Evolutionary conservation across 2,329 filamentous ascomycete species (phyloP).

Genomic region (Aspergillus alliaceus): DNA sequence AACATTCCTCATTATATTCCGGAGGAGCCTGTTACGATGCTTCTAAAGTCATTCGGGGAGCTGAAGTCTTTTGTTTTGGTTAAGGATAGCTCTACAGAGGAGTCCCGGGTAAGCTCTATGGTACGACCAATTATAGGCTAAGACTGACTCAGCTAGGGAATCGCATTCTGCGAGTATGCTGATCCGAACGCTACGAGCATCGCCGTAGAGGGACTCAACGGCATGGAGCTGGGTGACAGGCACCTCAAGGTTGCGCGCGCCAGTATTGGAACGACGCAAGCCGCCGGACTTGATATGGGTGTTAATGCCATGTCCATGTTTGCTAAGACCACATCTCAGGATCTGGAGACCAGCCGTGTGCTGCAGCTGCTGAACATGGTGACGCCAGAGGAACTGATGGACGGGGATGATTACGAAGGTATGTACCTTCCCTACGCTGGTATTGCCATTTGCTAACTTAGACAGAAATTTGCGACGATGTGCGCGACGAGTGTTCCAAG

Average conservation of each 20-base stretch:
- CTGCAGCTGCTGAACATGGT: slow-evolving; percentile 98
- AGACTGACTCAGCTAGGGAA: slow-evolving; percentile 60
- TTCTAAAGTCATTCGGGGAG: slow-evolving; percentile 87
- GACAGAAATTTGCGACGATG: slow-evolving; percentile 92
- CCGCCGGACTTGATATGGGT: slow-evolving; percentile 86
- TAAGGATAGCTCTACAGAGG: slow-evolving; percentile 80
- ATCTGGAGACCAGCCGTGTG: slow-evolving; percentile 78
- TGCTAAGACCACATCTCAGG: slow-evolving; percentile 79
- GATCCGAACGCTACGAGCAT: slow-evolving; percentile 74
- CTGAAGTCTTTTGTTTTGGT: slow-evolving; percentile 89
- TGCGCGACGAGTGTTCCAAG: slow-evolving; percentile 89
- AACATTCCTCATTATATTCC: slow-evolving; percentile 86
- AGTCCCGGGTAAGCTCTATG: slow-evolving; percentile 70
- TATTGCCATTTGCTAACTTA: slow-evolving; percentile 4
- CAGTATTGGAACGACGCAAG: slow-evolving; percentile 91
- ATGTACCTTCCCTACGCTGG: slow-evolving; percentile 29
- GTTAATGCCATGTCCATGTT: slow-evolving; percentile 98
- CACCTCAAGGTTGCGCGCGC: slow-evolving; percentile 83
- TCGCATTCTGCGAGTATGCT: slow-evolving; percentile 93
- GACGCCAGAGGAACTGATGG: slow-evolving; percentile 88
- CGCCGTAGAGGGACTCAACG: slow-evolving; percentile 86
- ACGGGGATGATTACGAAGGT: slow-evolving; percentile 95
- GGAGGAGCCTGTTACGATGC: slow-evolving; percentile 88
- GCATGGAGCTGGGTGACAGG: slow-evolving; percentile 88
- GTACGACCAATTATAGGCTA: slow-evolving; percentile 28